Conservation (phyloP, 2,329 filamentous ascomycete species). For the Fusarium algeriense region DNA sequence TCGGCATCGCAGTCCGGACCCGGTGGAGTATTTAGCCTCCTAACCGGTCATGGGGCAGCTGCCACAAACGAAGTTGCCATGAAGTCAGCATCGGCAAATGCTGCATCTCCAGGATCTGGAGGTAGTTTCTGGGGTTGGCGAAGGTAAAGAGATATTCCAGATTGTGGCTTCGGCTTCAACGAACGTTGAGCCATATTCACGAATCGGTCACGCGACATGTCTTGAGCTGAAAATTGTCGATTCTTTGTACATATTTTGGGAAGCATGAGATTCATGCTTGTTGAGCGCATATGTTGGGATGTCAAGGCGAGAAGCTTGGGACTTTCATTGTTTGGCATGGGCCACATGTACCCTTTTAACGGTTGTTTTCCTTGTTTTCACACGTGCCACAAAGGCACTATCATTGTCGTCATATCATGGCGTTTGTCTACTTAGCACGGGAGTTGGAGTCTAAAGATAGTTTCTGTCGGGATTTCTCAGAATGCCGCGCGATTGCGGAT, state of each 20-base stretch:
- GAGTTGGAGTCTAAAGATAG: slow-evolving; percentile 41
- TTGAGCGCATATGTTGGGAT: slow-evolving; percentile 38
- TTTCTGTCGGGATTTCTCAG: slow-evolving; percentile 21
- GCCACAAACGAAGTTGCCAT: slow-evolving; percentile 42
- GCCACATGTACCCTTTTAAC: slow-evolving; percentile 20
- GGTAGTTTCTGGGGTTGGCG: slow-evolving; percentile 70
- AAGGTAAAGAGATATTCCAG: slow-evolving; percentile 24
- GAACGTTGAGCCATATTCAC: neutral
- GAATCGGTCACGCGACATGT: slow-evolving; percentile 31
- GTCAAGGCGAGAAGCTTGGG: slow-evolving; percentile 27
- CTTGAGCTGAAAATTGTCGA: slow-evolving; percentile 9
- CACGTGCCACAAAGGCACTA: slow-evolving; percentile 28
- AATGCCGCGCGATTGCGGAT: slow-evolving; percentile 32
- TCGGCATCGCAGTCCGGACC: slow-evolving; percentile 53
- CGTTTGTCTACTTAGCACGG: slow-evolving; percentile 46
- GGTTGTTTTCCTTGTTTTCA: slow-evolving; percentile 36
- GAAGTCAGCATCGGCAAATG: slow-evolving; percentile 44
- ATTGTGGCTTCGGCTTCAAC: slow-evolving; percentile 4
- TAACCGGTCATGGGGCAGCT: slow-evolving; percentile 53
- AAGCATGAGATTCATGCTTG: slow-evolving; percentile 15
- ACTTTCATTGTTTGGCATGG: slow-evolving; percentile 18
- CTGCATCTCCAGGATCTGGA: slow-evolving; percentile 47
- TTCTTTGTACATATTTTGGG: slow-evolving; percentile 47
- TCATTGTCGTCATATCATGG: slow-evolving; percentile 38
- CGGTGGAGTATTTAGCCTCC: slow-evolving; percentile 64